Evolutionary conservation across 768 basidiomycete genomes (phyloP).

Genomic region (Leccinum truebloodii): DNA sequence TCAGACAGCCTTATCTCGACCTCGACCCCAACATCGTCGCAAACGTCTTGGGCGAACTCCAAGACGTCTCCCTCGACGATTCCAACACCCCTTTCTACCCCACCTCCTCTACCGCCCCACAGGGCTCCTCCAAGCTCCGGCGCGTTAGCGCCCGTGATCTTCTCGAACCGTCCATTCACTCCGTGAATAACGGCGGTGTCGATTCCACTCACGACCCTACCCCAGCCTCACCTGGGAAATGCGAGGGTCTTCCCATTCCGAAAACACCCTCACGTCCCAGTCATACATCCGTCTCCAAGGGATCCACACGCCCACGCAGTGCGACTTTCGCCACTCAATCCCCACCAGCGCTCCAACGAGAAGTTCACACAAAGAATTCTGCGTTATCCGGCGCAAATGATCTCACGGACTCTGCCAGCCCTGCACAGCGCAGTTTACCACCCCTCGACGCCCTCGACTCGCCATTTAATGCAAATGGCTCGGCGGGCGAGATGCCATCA

Average conservation of each 20-base stretch:
- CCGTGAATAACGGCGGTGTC: constrained; percentile 6
- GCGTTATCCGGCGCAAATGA: constrained; percentile 1
- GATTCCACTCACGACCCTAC: constrained; percentile 5
- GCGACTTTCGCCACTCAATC: constrained; percentile 13
- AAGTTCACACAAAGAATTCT: constrained; percentile 5
- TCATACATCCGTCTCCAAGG: constrained; percentile 18
- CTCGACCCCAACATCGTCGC: constrained; percentile 24
- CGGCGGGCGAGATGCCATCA: constrained; percentile 1
- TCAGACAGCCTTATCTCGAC: constrained; percentile 31
- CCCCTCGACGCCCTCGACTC: constrained; percentile 18
- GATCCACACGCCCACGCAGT: constrained; percentile 19
- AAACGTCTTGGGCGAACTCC: constrained; percentile 26
- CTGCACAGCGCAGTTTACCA: constrained; percentile 5
- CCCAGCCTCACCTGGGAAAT: constrained; percentile 13
- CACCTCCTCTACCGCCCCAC: constrained; percentile 2
- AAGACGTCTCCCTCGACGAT: constrained; percentile 16
- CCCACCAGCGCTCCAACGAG: constrained; percentile 7
- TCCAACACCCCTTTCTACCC: constrained; percentile 10
- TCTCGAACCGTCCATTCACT: constrained; percentile 19
- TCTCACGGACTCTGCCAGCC: neutral
- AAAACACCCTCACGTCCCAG: constrained; percentile 24
- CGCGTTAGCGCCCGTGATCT: constrained; percentile 27
- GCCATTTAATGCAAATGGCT: constrained; percentile 11
- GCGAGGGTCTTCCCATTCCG: constrained; percentile 10
- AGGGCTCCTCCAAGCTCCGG: constrained; percentile 9